These are phyloP conservation scores for Naegleria gruberi DNA, from an alignment of 208 protist species.

Conservation along the genomic window DNA sequence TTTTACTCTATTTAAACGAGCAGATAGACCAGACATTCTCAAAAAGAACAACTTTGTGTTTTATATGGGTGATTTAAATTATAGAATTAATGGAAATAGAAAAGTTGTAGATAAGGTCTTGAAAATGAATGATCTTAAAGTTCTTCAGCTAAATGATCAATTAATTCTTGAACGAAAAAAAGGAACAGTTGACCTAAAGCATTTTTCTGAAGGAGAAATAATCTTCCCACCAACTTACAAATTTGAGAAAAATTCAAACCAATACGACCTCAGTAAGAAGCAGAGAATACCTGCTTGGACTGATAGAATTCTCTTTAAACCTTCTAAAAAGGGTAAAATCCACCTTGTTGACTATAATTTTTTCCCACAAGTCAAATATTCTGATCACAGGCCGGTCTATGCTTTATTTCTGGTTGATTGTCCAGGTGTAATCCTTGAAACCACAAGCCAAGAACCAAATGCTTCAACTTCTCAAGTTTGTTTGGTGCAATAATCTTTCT, in stretches of 20 bases:
- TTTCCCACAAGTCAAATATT: not conserved
- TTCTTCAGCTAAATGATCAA: conserved; percentile 76
- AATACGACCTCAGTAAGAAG: conserved; percentile 68
- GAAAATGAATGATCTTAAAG: conserved; percentile 52
- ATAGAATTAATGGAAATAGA: conserved; percentile 75
- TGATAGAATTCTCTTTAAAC: conserved; percentile 62
- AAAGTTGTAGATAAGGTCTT: conserved; percentile 65
- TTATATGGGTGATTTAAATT: conserved; percentile 89
- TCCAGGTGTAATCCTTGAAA: not conserved
- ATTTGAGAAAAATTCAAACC: conserved; percentile 55
- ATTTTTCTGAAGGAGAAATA: conserved; percentile 74
- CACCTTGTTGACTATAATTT: not conserved
- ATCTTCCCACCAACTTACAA: conserved; percentile 81
- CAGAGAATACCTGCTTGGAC: conserved; percentile 71
- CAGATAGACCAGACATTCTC: conserved; percentile 22
- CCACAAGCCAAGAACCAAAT: not conserved
- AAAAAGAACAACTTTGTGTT: conserved; percentile 72
- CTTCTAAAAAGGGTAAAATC: not conserved
- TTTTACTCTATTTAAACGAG: conserved; percentile 16
- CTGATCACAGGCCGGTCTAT: not conserved
- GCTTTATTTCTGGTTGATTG: not conserved
- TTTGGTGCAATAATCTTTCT: not conserved
- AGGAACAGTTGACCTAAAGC: conserved; percentile 56
- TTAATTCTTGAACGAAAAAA: conserved; percentile 65
- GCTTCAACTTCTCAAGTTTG: not conserved